Percentiles rank a stretch among this genome's conserved stretches.
Conservation (phyloP, 2,329 filamentous ascomycete species). For the Pezicula carpinea region DNA sequence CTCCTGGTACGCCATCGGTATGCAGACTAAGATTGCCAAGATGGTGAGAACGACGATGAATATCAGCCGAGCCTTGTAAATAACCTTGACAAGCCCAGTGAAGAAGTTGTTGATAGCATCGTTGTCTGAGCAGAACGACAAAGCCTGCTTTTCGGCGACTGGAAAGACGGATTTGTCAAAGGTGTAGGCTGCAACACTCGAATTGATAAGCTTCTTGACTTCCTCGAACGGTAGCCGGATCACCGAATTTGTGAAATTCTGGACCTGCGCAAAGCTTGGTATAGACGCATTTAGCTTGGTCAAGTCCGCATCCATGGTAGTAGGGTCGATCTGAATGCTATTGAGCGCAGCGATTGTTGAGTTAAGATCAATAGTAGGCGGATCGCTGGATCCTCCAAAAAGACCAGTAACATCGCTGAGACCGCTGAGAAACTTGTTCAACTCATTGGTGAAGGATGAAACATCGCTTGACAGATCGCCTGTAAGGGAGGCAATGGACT, state of each 20-base stretch:
- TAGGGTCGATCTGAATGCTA: constrained; percentile 62
- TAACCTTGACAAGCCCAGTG: constrained; percentile 59
- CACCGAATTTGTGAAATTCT: constrained; percentile 72
- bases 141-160: constrained; percentile 72
- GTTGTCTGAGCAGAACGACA: constrained; percentile 87
- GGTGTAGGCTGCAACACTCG: constrained; percentile 65
- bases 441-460: constrained; percentile 50
- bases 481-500: constrained; percentile 40
- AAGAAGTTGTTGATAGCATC: constrained; percentile 83
- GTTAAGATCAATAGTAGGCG: constrained; percentile 61
- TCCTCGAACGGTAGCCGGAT: constrained; percentile 78
- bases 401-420: constrained; percentile 46
- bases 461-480: constrained; percentile 43
- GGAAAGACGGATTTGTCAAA: constrained; percentile 79
- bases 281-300: constrained; percentile 71
- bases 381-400: constrained; percentile 34
- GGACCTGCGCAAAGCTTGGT: constrained; percentile 77
- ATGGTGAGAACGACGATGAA: constrained; percentile 73
- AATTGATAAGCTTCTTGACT: constrained; percentile 68
- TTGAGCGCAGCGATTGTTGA: constrained; percentile 62
- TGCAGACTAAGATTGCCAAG: constrained; percentile 66
- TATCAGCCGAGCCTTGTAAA: constrained; percentile 64
- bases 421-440: constrained; percentile 51
- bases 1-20: constrained; percentile 78
- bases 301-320: constrained; percentile 63